phyloP scores from a whole-genome alignment of 345 rosid species.

The Pseudoturritis turrita region DNA sequence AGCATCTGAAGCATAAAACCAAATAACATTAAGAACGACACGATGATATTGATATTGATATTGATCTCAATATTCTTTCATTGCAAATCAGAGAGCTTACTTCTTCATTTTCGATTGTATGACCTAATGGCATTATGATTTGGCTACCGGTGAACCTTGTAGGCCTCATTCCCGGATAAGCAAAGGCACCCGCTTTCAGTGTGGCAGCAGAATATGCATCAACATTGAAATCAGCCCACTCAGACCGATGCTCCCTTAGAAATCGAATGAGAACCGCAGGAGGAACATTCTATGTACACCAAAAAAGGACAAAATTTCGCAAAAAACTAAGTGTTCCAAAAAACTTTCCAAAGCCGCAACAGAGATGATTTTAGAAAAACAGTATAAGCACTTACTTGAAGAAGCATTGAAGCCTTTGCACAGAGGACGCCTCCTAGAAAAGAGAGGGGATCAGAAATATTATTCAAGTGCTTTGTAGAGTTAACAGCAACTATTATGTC shows the following conservation, averaged over 20 bases:
- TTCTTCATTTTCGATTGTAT: constrained; percentile 97
- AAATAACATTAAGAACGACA: background rate
- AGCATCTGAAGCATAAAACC: constrained; percentile 52
- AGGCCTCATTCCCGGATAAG: constrained; percentile 90
- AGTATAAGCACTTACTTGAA: constrained; percentile 50
- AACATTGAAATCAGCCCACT: constrained; percentile 98
- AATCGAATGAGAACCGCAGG: constrained; percentile 94
- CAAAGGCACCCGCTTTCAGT: constrained; percentile 73
- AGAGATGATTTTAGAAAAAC: background rate
- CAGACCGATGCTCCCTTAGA: constrained; percentile 93
- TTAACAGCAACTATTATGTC: constrained; percentile 81
- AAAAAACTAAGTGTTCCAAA: background rate
- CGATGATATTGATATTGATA: background rate
- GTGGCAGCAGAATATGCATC: constrained; percentile 95
- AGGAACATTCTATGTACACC: constrained; percentile 61
- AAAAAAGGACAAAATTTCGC: background rate
- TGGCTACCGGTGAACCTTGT: constrained; percentile 95
- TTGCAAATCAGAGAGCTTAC: constrained; percentile 27
- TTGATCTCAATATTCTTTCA: too few species aligned
- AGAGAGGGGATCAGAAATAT: constrained; percentile 48
- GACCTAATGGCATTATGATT: constrained; percentile 93
- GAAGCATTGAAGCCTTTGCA: constrained; percentile 99
- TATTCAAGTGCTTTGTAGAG: constrained; percentile 60
- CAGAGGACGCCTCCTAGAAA: constrained; percentile 90
- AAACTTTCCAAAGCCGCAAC: background rate